A percentile compares a stretch with the other conserved stretches of the same genome.
Evolutionary conservation across 2,329 filamentous ascomycete species (phyloP).

Genomic region (Trichoderma sp.): DNA sequence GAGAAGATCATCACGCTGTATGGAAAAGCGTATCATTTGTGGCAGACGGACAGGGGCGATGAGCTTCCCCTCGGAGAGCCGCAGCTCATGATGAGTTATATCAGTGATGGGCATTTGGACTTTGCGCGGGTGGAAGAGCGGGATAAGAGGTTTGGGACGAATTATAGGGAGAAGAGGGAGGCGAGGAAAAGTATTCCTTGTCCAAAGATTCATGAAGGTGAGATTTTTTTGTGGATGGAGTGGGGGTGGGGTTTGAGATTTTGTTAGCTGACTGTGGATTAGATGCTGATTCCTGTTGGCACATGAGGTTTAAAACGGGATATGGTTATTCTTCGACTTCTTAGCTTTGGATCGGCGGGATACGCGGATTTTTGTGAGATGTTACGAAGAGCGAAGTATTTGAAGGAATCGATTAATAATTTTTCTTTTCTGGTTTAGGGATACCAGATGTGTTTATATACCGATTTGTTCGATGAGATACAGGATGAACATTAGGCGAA

Average conservation of each 20-base stretch:
- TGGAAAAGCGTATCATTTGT: slow-evolving; percentile 81
- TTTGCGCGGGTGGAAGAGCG: slow-evolving; percentile 45
- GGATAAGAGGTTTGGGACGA: slow-evolving; percentile 44
- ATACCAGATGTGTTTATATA: background rate
- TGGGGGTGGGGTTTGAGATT: background rate
- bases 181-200: slow-evolving; percentile 29
- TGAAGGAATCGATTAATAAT: background rate
- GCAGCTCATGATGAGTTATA: slow-evolving; percentile 54
- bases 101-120: slow-evolving; percentile 46
- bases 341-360: no score
- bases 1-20: slow-evolving; percentile 70
- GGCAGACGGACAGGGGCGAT: slow-evolving; percentile 78
- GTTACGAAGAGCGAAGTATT: background rate
- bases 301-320: no score
- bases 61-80: slow-evolving; percentile 50
- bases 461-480: background rate
- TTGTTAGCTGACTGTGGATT: background rate
- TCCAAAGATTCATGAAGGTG: background rate
- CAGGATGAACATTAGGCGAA: background rate
- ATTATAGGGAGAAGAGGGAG: slow-evolving; percentile 45
- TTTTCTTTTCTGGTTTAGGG: background rate
- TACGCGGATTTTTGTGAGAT: no score
- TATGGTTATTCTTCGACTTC: no score
- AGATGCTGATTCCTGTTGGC: background rate
- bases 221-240: background rate